Evolutionary conservation across 1,284 basidiomycete species (phyloP).

Genomic region (Mycosarcoma maydis): DNA sequence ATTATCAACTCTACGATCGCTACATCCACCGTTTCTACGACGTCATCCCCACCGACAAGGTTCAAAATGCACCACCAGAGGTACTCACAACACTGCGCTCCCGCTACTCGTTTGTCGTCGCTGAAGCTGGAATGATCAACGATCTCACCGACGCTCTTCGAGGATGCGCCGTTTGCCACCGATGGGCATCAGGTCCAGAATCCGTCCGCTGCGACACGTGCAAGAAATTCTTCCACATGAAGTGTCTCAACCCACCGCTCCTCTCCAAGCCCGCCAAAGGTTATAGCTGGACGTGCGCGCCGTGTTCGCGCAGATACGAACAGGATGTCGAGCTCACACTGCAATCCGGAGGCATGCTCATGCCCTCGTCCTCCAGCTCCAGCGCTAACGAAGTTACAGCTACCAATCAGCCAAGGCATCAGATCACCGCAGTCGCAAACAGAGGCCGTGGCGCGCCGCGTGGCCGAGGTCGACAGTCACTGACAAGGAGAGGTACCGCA

Average conservation of each 20-base stretch:
- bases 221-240: constrained; percentile 94
- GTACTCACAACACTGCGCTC: constrained; percentile 71
- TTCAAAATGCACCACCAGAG: constrained; percentile 75
- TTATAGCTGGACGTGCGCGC: constrained; percentile 96
- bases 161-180: constrained; percentile 82
- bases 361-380: constrained; percentile 11
- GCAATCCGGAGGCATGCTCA: constrained; percentile 34
- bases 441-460: constrained; percentile 35
- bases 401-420: constrained; percentile 14
- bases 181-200: constrained; percentile 79
- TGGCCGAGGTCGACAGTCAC: constrained; percentile 13
- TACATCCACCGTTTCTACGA: constrained; percentile 99
- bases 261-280: constrained; percentile 93
- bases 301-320: constrained; percentile 86
- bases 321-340: constrained; percentile 77
- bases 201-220: constrained; percentile 93
- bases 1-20: constrained; percentile 90
- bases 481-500: constrained; percentile 22
- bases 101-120: constrained; percentile 93
- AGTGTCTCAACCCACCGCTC: constrained; percentile 91
- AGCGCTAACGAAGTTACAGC: constrained; percentile 15
- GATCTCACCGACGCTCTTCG: constrained; percentile 88
- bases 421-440: constrained; percentile 17
- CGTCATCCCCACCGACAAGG: constrained; percentile 84
- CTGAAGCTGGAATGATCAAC: constrained; percentile 88